phyloP scores from a whole-genome alignment of 1,284 basidiomycete genomes.

The Ceratorhiza oryzae-sativae region DNA sequence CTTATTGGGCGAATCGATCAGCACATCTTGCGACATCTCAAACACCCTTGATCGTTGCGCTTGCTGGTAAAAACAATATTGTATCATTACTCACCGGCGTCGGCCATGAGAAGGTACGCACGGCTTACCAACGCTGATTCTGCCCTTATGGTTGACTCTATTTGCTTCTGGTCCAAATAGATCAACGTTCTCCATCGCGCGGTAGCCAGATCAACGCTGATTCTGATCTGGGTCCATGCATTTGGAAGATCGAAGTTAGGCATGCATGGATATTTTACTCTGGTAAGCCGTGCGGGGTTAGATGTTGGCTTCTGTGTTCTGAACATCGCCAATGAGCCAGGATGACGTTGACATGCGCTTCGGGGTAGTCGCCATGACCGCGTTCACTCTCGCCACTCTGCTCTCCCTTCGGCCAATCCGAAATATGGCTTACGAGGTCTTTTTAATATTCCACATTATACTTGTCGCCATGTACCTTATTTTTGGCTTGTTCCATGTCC shows the following conservation, averaged over 20 bases:
- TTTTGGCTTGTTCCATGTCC: conserved; percentile 51
- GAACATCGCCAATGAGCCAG: neutral
- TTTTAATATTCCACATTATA: conserved; percentile 58
- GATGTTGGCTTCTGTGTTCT: neutral
- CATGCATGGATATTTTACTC: neutral
- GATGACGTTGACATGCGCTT: conserved; percentile 25
- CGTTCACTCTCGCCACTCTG: conserved; percentile 54
- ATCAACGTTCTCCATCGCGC: conserved; percentile 41
- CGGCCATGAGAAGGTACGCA: conserved; percentile 37
- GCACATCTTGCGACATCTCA: conserved; percentile 46
- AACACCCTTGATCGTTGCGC: conserved; percentile 51
- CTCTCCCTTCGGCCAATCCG: conserved; percentile 55
- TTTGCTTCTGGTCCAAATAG: neutral
- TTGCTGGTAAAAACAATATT: conserved; percentile 42
- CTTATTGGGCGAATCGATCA: conserved; percentile 34
- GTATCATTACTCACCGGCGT: conserved; percentile 40
- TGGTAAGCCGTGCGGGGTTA: neutral
- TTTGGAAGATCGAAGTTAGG: conserved; percentile 35
- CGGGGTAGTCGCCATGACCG: conserved; percentile 53
- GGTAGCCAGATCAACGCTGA: conserved; percentile 38
- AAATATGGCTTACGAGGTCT: conserved; percentile 57
- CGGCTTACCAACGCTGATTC: neutral
- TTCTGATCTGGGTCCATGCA: conserved; percentile 41
- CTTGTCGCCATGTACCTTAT: conserved; percentile 48
- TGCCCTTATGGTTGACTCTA: neutral